Conservation (phyloP, 2,329 filamentous ascomycete species). For the Rhynchosporium graminicola region DNA sequence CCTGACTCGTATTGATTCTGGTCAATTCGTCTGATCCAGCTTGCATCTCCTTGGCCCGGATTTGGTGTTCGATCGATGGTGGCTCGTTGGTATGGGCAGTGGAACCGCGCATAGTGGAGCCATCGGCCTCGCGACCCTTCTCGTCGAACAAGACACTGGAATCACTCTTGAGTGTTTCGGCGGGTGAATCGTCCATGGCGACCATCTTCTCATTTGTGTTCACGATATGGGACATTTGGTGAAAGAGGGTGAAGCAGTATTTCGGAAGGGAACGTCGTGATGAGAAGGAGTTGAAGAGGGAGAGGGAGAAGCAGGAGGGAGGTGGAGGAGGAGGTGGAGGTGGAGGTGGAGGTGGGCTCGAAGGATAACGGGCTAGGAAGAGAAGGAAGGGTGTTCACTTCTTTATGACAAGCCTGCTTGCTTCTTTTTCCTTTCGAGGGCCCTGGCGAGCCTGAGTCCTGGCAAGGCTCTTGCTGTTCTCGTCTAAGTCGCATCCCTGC, state of each 20-base stretch:
- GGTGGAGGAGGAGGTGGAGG: neutral
- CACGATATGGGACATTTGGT: slow-evolving; percentile 18
- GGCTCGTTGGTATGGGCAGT: slow-evolving; percentile 15
- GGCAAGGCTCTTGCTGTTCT: neutral
- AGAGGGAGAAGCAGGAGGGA: neutral
- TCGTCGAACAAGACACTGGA: slow-evolving; percentile 24
- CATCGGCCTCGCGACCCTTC: slow-evolving; percentile 24
- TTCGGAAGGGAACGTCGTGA: neutral
- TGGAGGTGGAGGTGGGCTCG: neutral
- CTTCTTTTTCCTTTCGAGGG: neutral
- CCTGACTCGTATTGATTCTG: slow-evolving; percentile 36
- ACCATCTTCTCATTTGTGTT: slow-evolving; percentile 19
- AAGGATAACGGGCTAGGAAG: neutral
- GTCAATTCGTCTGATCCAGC: slow-evolving; percentile 26
- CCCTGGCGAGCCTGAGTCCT: neutral
- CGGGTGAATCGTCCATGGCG: slow-evolving; percentile 23
- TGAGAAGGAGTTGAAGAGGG: neutral
- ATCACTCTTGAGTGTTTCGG: slow-evolving; percentile 28
- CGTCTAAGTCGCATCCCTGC: neutral
- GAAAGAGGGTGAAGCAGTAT: slow-evolving; percentile 14
- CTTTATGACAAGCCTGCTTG: neutral
- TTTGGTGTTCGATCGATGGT: slow-evolving; percentile 3
- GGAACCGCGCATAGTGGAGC: slow-evolving; percentile 19
- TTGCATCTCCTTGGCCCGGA: slow-evolving; percentile 8
- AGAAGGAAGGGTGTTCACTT: neutral